Percentiles rank a stretch among this genome's conserved stretches.
These are phyloP conservation scores for Globisporangium ultimum DNA, from an alignment of 352 stramenopile species.

Conservation along the genomic window DNA sequence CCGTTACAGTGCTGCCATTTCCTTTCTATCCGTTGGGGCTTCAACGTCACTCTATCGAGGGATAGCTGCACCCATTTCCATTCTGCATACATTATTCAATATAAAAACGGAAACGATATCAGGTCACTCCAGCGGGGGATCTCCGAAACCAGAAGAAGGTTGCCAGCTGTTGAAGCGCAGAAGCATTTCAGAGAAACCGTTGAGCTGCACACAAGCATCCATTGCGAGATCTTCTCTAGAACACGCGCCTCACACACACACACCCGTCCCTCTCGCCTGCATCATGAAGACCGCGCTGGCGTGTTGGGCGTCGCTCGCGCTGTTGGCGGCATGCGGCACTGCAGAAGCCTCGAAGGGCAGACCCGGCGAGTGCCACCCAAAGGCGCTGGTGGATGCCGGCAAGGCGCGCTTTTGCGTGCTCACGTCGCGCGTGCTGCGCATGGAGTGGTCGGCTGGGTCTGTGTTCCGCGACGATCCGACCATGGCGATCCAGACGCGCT, in stretches of 20 bases:
- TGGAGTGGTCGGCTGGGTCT: constrained; percentile 22
- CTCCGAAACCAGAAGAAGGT: not conserved
- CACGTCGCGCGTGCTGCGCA: constrained; percentile 27
- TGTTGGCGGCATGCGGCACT: not conserved
- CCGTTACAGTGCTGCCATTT: too few relatives aligned
- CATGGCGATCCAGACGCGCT: constrained; percentile 19
- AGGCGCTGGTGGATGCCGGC: constrained; percentile 18
- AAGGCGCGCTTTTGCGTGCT: constrained; percentile 35
- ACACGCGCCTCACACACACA: not conserved
- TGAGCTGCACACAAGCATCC: not conserved
- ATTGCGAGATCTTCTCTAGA: constrained; percentile 10
- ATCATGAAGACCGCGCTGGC: constrained; percentile 4
- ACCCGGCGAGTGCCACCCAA: constrained; percentile 12
- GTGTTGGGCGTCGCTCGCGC: constrained; percentile 4
- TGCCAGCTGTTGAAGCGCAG: not conserved
- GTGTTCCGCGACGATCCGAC: constrained; percentile 22
- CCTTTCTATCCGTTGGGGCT: not conserved
- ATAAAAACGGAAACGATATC: not conserved
- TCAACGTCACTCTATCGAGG: not conserved
- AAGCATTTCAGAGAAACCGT: not conserved
- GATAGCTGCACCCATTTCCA: too few relatives aligned
- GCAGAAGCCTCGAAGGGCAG: not conserved
- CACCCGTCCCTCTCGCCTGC: not conserved
- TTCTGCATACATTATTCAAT: not conserved
- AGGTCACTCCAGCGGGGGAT: not conserved